phyloP scores from a whole-genome alignment of 2,329 filamentous ascomycete species.

The Tolypocladium endophyticum region DNA sequence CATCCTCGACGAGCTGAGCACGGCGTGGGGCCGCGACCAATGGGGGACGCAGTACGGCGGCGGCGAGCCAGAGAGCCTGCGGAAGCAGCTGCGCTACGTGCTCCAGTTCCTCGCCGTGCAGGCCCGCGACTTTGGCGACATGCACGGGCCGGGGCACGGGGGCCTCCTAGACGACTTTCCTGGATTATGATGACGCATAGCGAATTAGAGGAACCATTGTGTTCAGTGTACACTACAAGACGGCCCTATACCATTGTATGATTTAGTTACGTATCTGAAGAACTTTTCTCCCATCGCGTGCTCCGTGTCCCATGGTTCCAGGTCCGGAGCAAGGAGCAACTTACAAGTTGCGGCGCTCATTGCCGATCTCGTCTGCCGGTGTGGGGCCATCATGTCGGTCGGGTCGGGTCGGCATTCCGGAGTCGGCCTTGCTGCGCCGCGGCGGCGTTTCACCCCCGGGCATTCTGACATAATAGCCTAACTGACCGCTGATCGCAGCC shows the following conservation, averaged over 20 bases:
- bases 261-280: not conserved
- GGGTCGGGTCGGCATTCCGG: not conserved
- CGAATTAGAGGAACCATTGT: not conserved
- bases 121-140: constrained; percentile 1
- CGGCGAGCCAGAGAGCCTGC: constrained; percentile 2
- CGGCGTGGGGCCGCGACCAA: not conserved
- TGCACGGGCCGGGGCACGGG: not conserved
- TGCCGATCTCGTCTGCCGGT: not conserved
- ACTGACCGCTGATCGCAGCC: not conserved
- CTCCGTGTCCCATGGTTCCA: not conserved
- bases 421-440: not conserved
- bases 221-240: not conserved
- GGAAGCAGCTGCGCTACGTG: constrained; percentile 8
- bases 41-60: not conserved
- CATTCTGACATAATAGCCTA: not conserved
- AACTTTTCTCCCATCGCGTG: not conserved
- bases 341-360: not conserved
- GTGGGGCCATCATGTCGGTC: not conserved
- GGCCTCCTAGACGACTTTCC: constrained; percentile 1
- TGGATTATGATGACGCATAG: not conserved
- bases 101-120: constrained; percentile 11
- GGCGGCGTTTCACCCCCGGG: not conserved
- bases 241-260: not conserved
- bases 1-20: constrained; percentile 23
- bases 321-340: not conserved